These are phyloP conservation scores for Fagopyrum homotropicum DNA, from an alignment of 148 eudicot genomes.

Conservation along the genomic window DNA sequence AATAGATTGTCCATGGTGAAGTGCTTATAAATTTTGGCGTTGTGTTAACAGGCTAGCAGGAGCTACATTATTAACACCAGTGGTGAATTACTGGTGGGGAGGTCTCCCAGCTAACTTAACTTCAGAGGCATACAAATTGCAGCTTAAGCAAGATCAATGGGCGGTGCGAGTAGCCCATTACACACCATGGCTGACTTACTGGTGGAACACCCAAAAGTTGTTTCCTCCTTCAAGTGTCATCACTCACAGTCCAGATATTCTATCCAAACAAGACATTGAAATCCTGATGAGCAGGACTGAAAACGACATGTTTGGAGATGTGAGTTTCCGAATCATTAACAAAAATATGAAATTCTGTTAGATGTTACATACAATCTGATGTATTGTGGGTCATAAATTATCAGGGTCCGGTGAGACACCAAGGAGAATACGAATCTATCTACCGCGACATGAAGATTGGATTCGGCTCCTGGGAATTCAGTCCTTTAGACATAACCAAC, in stretches of 20 bases:
- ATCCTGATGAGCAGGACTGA: conserved; percentile 3
- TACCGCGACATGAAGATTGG: conserved; percentile 53
- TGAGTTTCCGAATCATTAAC: neutral
- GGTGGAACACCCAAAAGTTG: conserved; percentile 78
- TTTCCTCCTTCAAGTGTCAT: conserved; percentile 41
- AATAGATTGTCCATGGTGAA: no score
- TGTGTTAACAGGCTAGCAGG: conserved; percentile 43
- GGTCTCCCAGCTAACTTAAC: conserved; percentile 45
- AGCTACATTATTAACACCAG: conserved; percentile 54
- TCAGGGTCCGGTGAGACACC: conserved; percentile 42
- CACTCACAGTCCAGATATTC: conserved; percentile 19
- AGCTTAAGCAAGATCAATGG: conserved; percentile 54
- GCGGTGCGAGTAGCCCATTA: conserved; percentile 51
- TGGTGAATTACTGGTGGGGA: conserved; percentile 68
- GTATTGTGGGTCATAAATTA: neutral
- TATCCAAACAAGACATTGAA: conserved; percentile 38
- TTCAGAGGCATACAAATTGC: conserved; percentile 38
- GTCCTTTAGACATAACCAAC: conserved; percentile 38
- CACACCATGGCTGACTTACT: conserved; percentile 54
- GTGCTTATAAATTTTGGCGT: neutral
- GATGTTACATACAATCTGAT: neutral
- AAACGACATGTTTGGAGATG: conserved; percentile 7
- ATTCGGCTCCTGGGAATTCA: conserved; percentile 66
- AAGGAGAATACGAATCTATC: conserved; percentile 52
- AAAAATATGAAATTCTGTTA: neutral